Evolutionary conservation across 495 filamentous ascomycete genomes (phyloP).

Genomic region (Talaromyces trachyspermus): DNA sequence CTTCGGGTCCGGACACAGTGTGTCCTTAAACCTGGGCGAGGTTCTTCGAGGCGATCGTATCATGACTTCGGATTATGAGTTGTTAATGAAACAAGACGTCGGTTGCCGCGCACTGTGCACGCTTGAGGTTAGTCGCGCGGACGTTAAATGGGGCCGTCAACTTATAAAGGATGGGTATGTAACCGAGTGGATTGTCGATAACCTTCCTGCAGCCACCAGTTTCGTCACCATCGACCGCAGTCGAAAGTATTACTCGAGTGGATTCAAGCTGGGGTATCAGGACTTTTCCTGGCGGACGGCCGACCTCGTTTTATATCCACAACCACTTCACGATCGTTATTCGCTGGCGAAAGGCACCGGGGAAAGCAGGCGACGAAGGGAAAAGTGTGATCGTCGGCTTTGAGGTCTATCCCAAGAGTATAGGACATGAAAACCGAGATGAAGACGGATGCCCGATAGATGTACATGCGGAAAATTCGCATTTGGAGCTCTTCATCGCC

Average conservation of each 20-base stretch:
- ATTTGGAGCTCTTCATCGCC: conserved; percentile 60
- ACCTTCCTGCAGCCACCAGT: conserved; percentile 84
- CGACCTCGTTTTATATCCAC: conserved; percentile 69
- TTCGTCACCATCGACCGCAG: conserved; percentile 87
- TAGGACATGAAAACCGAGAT: conserved; percentile 54
- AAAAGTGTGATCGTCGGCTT: conserved; percentile 86
- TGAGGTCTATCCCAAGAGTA: conserved; percentile 86
- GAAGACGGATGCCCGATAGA: conserved; percentile 60
- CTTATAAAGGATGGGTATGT: conserved; percentile 81
- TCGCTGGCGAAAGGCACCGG: conserved; percentile 70
- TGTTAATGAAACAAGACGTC: conserved; percentile 72
- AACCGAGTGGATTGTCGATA: conserved; percentile 94
- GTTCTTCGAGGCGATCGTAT: conserved; percentile 89
- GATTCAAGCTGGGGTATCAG: conserved; percentile 86
- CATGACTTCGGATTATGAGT: conserved; percentile 78
- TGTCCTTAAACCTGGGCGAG: conserved; percentile 88
- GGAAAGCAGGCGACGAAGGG: conserved; percentile 56
- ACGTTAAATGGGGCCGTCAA: conserved; percentile 62
- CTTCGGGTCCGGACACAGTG: conserved; percentile 72
- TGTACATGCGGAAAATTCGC: conserved; percentile 51
- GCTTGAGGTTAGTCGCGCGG: conserved; percentile 53
- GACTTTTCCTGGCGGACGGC: conserved; percentile 56
- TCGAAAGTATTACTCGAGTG: conserved; percentile 86
- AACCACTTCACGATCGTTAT: conserved; percentile 90
- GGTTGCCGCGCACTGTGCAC: conserved; percentile 73